Base-by-base conservation (phyloP, 148 eudicot species). In the Camellia granthamiana region DNA sequence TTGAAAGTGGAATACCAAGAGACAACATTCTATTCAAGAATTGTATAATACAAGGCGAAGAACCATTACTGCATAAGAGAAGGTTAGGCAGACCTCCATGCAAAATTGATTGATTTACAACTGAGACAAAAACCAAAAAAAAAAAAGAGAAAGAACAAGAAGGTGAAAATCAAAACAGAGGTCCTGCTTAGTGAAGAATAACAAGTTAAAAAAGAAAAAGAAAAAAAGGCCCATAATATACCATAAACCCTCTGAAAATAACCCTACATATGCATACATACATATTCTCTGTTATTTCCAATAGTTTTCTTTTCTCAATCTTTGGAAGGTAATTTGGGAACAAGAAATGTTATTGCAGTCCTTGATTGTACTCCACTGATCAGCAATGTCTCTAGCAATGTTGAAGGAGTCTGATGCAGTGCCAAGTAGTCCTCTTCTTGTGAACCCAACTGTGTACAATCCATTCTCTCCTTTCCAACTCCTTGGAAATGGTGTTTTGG, bases 381-480 rank as follows among this genome's bases (percentile, higher is more conserved):
- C 82, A n/a, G 88, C 84, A 70, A 96, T 87, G 63, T 96, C 95
- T 65, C 65, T 72, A 8, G 99, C 97, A 9, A 92, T 87, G 52
- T 93, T 88, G 38, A 86, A 51, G 9, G 99, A 92, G 66, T 95
- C 99, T 38, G 90, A 89, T 59, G 94, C 79, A 41, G 92, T 84
- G 8, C 99, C 99, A 4, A 91, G 88, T n/a, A 95, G 87, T 4
- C 99, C 99, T 84, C 95, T 89, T 84, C 85, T 90, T 9, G 98
- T 92, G 84, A 96, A 93, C 63, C 99, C 99, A 1, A 92, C 99
- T 9, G 97, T 83, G 74, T 92, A 96, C 84, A 96, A 81, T 59
- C 99, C 98, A 16, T 89, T 90, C 71, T 87, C 89, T 52, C 97
- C 99, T 85, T 87, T 95, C 97, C 98, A 95, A 54, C 97, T 88